Percentiles rank a stretch among this genome's conserved stretches.
phyloP scores from a whole-genome alignment of 169 alveolate species.

The Sarcocystis neurona region DNA sequence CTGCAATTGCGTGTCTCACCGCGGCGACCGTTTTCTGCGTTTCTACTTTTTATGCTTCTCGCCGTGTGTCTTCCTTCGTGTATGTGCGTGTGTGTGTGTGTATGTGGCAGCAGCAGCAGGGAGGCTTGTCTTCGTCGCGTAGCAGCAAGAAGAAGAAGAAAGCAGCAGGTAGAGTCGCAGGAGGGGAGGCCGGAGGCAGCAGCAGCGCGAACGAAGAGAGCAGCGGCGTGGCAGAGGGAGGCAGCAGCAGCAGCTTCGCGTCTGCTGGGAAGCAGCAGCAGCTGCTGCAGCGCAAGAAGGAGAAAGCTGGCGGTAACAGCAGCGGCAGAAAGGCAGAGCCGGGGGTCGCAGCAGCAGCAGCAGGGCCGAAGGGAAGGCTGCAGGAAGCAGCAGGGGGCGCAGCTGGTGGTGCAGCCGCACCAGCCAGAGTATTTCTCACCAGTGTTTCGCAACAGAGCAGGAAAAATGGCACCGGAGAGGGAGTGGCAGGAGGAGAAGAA shows the following conservation, averaged over 20 bases:
- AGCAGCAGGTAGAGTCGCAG: not conserved
- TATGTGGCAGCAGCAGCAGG: not conserved
- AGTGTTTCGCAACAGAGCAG: no score
- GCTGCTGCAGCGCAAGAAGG: not conserved
- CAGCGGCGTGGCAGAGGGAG: not conserved
- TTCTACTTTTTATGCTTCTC: not conserved
- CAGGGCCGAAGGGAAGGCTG: not conserved
- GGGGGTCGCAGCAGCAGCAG: not conserved
- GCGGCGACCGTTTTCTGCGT: not conserved
- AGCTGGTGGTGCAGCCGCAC: not conserved
- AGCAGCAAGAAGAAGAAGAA: not conserved
- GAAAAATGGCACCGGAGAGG: not conserved
- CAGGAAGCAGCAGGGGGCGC: not conserved
- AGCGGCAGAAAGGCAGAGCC: no score
- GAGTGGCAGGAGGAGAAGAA: not conserved
- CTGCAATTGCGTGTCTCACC: not conserved
- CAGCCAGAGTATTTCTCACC: not conserved
- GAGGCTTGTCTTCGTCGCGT: not conserved
- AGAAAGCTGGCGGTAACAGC: not conserved
- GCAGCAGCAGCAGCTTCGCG: not conserved
- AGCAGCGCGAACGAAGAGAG: not conserved
- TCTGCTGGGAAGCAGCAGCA: not conserved
- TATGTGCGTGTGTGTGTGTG: not conserved
- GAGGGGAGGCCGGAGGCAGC: not conserved
- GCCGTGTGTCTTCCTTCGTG: not conserved